These are phyloP conservation scores for Wickerhamomyces sp. DNA, from an alignment of 1,139 yeast genomes.

Conservation along the genomic window DNA sequence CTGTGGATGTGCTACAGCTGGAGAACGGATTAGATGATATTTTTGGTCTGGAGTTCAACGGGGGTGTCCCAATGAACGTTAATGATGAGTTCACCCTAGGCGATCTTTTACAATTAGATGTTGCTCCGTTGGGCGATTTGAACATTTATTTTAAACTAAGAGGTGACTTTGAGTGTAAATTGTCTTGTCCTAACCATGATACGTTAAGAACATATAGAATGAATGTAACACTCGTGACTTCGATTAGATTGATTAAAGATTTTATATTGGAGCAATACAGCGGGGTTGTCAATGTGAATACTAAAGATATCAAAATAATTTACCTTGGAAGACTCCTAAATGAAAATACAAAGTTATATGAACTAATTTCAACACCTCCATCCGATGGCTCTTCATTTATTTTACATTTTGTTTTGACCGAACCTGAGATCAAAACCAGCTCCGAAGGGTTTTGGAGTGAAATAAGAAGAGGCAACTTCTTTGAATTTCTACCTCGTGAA, in stretches of 20 bases:
- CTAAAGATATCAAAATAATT: constrained; percentile 21
- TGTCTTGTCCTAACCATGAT: constrained; percentile 18
- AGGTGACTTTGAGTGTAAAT: constrained; percentile 15
- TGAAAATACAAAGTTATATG: constrained; percentile 17
- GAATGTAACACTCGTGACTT: constrained; percentile 15
- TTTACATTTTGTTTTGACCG: constrained; percentile 21
- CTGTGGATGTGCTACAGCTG: constrained; percentile 11
- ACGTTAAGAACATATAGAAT: constrained; percentile 10
- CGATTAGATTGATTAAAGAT: constrained; percentile 17
- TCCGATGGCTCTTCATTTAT: constrained; percentile 4
- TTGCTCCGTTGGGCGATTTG: constrained; percentile 22
- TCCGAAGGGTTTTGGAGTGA: constrained; percentile 25
- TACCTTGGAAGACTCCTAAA: constrained; percentile 21
- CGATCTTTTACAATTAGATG: constrained; percentile 18
- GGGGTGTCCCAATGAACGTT: constrained; percentile 11
- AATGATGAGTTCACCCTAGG: constrained; percentile 10
- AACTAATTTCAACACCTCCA: constrained; percentile 7
- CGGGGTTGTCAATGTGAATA: constrained; percentile 10
- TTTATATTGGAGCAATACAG: constrained; percentile 21
- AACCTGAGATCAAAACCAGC: constrained; percentile 9
- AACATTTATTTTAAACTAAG: constrained; percentile 14
- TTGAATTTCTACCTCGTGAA: constrained; percentile 26
- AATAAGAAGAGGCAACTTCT: constrained; percentile 20
- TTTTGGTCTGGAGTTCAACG: constrained; percentile 15
- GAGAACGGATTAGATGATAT: constrained; percentile 13